Percentiles rank a stretch among this genome's conserved stretches.
Evolutionary conservation across 345 rosid species (phyloP).

Genomic region (Camelina hispida): DNA sequence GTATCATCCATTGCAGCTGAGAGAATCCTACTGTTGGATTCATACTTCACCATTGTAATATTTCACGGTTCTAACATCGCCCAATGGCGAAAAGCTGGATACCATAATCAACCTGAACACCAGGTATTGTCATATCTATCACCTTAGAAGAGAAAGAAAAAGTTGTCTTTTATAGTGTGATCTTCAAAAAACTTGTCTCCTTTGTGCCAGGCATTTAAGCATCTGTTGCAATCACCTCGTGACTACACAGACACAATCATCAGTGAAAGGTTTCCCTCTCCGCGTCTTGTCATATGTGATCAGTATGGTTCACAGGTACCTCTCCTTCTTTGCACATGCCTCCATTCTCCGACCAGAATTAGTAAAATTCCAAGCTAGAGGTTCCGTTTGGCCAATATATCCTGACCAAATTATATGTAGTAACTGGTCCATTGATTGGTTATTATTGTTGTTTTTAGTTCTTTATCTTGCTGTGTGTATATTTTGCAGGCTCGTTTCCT

Average conservation of each 20-base stretch:
- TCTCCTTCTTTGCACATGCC: not conserved
- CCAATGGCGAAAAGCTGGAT: conserved; percentile 97
- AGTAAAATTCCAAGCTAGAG: conserved; percentile 1
- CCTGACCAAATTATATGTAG: not conserved
- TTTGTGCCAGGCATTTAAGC: conserved; percentile 70
- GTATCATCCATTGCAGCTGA: conserved; percentile 92
- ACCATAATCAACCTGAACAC: conserved; percentile 89
- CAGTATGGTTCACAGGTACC: conserved; percentile 97
- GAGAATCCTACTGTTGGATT: conserved; percentile 81
- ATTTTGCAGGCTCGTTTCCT: conserved; percentile 89
- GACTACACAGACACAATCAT: conserved; percentile 69
- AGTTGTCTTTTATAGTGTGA: not conserved
- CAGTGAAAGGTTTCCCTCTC: conserved; percentile 88
- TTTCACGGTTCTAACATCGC: conserved; percentile 94
- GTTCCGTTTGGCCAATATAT: not conserved
- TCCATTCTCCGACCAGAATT: not conserved
- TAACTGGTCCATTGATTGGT: not conserved
- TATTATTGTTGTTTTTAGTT: conserved; percentile 7
- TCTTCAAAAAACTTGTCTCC: not conserved
- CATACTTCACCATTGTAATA: conserved; percentile 82
- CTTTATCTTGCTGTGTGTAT: conserved; percentile 16
- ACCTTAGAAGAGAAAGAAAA: not conserved
- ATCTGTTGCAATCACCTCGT: conserved; percentile 74
- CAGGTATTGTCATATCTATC: conserved; percentile 61
- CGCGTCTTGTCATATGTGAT: conserved; percentile 91